Percentiles rank a stretch among this genome's conserved stretches.
phyloP scores from a whole-genome alignment of 116 monocot species.

The Iris pallida region DNA sequence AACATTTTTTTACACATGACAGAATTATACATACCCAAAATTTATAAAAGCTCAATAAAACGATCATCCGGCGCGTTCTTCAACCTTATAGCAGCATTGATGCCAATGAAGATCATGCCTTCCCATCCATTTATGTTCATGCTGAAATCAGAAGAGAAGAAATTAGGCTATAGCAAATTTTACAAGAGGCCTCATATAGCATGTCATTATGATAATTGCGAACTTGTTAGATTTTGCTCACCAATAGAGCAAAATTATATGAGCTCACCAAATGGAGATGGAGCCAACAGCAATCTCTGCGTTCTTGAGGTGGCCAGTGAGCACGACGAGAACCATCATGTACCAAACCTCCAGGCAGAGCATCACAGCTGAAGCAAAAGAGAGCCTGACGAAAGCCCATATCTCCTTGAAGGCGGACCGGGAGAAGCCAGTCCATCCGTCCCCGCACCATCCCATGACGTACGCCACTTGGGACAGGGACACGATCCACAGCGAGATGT shows the following conservation, averaged over 20 bases:
- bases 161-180: neutral
- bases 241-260: neutral
- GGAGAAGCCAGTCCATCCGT: conserved; percentile 64
- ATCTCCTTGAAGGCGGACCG: conserved; percentile 51
- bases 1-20: no score
- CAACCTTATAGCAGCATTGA: conserved; percentile 80
- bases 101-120: conserved; percentile 77
- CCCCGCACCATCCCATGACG: conserved; percentile 48
- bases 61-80: neutral
- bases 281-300: conserved; percentile 73
- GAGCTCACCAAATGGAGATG: conserved; percentile 62
- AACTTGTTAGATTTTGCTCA: no score
- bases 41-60: neutral
- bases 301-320: conserved; percentile 58
- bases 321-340: conserved; percentile 63
- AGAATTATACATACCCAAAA: neutral
- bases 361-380: conserved; percentile 79
- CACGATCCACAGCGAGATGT: conserved; percentile 40
- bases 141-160: conserved; percentile 16
- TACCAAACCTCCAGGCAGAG: conserved; percentile 88
- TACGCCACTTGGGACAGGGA: conserved; percentile 39
- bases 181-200: neutral
- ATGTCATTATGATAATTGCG: no score
- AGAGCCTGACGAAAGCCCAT: conserved; percentile 61
- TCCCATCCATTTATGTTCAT: conserved; percentile 95